Conservation (phyloP, 1,284 basidiomycete genomes). For the Laetiporus sulphureus region DNA sequence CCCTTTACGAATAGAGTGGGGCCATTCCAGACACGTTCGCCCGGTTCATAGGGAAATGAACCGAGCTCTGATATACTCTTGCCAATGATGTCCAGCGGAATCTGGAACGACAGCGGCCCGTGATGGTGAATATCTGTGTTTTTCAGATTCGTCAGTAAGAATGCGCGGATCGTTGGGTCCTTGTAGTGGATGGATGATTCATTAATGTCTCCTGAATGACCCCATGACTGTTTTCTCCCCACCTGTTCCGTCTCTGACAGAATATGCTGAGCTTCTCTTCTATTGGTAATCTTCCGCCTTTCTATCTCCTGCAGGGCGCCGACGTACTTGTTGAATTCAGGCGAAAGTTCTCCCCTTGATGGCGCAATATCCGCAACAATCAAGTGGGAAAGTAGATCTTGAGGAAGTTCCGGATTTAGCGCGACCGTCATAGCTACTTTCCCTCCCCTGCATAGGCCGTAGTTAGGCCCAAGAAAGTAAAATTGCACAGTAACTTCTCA, state of each 20-base stretch:
- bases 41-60: slow-evolving; percentile 64
- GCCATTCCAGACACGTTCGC: slow-evolving; percentile 54
- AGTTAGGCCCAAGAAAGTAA: not conserved
- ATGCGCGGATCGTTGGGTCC: slow-evolving; percentile 68
- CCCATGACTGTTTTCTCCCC: no score
- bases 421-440: slow-evolving; percentile 83
- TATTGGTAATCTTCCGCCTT: slow-evolving; percentile 40
- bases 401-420: slow-evolving; percentile 44
- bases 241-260: slow-evolving; percentile 58
- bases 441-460: slow-evolving; percentile 60
- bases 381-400: slow-evolving; percentile 50
- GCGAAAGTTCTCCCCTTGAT: slow-evolving; percentile 50
- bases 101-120: slow-evolving; percentile 51
- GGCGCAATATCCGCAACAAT: slow-evolving; percentile 82
- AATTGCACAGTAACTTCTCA: slow-evolving; percentile 27
- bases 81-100: slow-evolving; percentile 65
- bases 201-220: no score
- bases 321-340: slow-evolving; percentile 63
- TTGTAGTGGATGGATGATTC: slow-evolving; percentile 22
- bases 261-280: slow-evolving; percentile 64
- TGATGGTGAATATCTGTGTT: slow-evolving; percentile 23
- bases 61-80: slow-evolving; percentile 62
- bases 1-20: slow-evolving; percentile 77
- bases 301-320: slow-evolving; percentile 69
- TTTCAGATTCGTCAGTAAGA: slow-evolving; percentile 78